Conservation (phyloP, 2,329 filamentous ascomycete genomes). For the Lasiodiplodia gonubiensis region DNA sequence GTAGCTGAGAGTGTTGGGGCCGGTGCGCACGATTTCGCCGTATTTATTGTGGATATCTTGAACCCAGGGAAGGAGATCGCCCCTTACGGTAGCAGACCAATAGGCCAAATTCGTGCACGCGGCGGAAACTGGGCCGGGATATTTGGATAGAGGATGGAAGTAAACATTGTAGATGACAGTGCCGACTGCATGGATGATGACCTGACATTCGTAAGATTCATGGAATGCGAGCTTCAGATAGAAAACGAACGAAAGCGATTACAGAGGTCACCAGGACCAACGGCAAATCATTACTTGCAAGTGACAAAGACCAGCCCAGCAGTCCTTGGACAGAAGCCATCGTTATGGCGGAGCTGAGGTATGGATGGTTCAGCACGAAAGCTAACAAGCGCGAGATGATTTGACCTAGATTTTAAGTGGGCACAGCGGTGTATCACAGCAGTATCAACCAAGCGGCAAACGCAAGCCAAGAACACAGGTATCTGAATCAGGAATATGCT, state of each 20-base stretch:
- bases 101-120: constrained; percentile 14
- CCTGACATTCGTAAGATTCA: background rate
- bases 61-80: background rate
- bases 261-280: too few species aligned
- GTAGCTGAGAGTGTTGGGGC: constrained; percentile 28
- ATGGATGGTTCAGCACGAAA: background rate
- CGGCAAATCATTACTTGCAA: too few species aligned
- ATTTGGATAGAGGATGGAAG: constrained; percentile 27
- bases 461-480: background rate
- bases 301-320: too few species aligned
- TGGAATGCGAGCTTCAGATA: background rate
- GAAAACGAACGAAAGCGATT: too few species aligned
- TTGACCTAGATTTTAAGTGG: background rate
- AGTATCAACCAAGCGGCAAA: background rate
- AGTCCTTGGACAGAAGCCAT: too few species aligned
- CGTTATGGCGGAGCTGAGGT: too few species aligned
- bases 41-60: constrained; percentile 12
- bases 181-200: background rate
- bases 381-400: background rate
- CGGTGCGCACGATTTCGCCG: constrained; percentile 26
- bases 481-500: background rate
- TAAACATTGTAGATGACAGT: constrained; percentile 22
- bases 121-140: constrained; percentile 24
- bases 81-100: background rate
- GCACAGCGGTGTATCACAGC: background rate